A percentile compares a stretch with the other conserved stretches of the same genome.
Conservation (phyloP, 495 filamentous ascomycete genomes). For the Sordaria brevicollis region DNA sequence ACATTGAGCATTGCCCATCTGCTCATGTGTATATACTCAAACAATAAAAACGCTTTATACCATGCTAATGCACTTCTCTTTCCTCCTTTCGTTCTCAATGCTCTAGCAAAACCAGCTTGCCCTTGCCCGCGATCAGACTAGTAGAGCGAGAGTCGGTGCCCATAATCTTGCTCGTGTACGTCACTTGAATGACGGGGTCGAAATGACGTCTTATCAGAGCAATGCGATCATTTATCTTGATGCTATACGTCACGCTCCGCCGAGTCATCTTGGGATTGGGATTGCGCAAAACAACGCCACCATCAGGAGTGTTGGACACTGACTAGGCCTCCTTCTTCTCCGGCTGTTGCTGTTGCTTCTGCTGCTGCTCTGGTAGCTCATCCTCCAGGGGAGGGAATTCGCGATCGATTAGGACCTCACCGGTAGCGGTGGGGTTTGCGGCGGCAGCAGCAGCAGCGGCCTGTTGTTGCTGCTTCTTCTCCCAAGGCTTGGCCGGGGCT, state of each 20-base stretch:
- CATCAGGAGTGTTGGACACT: background rate
- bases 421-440: background rate
- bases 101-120: background rate
- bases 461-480: slow-evolving; percentile 12
- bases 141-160: too few relatives aligned
- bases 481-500: slow-evolving; percentile 28
- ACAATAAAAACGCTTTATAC: background rate
- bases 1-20: background rate
- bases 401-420: slow-evolving; percentile 8
- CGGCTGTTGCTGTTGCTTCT: background rate
- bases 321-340: background rate
- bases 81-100: too few relatives aligned
- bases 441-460: background rate
- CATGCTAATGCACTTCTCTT: background rate
- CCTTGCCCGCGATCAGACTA: background rate
- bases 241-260: background rate
- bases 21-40: background rate
- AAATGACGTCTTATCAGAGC: background rate
- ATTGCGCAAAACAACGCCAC: background rate
- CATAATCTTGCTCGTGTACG: background rate
- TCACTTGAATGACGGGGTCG: background rate
- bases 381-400: slow-evolving; percentile 17
- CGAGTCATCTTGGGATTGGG: too few relatives aligned
- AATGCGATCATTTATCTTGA: background rate
- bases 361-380: too few relatives aligned